Evolutionary conservation across 2,329 filamentous ascomycete species (phyloP).

Genomic region (Geoglossum cookeanum): DNA sequence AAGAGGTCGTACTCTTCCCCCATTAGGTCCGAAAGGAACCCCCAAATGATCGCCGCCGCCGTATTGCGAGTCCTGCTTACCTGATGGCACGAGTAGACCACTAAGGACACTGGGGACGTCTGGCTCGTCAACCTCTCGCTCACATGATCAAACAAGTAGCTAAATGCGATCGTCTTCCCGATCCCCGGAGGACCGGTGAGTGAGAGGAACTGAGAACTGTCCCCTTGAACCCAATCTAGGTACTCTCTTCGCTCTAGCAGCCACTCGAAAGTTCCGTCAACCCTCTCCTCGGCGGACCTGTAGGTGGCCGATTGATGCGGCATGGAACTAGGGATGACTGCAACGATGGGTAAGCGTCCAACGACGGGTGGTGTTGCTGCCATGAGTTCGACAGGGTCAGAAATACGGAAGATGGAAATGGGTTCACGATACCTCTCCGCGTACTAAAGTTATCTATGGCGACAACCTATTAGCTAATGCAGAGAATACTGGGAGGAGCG

Average conservation of each 20-base stretch:
- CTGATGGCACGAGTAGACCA: slow-evolving; percentile 14
- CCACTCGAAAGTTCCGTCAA: slow-evolving; percentile 15
- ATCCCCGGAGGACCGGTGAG: slow-evolving; percentile 15
- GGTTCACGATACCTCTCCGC: too few species aligned
- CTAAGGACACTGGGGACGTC: slow-evolving; percentile 3
- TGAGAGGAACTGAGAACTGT: slow-evolving; percentile 9
- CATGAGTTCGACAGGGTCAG: too few species aligned
- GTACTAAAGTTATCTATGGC: too few species aligned
- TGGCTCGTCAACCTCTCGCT: neutral
- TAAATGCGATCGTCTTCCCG: slow-evolving; percentile 18
- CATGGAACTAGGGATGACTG: too few species aligned
- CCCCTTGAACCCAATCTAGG: slow-evolving; percentile 9
- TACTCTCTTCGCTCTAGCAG: slow-evolving; percentile 7
- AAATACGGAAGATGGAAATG: too few species aligned
- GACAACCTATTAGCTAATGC: too few species aligned
- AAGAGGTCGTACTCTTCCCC: slow-evolving; percentile 8
- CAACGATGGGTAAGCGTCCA: too few species aligned
- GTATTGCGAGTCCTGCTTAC: slow-evolving; percentile 14
- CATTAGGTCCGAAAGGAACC: slow-evolving; percentile 14
- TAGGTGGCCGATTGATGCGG: slow-evolving; percentile 10
- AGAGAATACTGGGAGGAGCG: too few species aligned
- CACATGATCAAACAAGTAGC: slow-evolving; percentile 12
- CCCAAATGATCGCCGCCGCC: slow-evolving; percentile 11
- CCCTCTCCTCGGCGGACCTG: slow-evolving; percentile 7
- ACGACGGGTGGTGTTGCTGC: too few species aligned